Percentiles rank a stretch among this genome's conserved stretches.
These are phyloP conservation scores for Ceratocystis smalleyi DNA, from an alignment of 2,329 filamentous ascomycete genomes.

Conservation along the genomic window DNA sequence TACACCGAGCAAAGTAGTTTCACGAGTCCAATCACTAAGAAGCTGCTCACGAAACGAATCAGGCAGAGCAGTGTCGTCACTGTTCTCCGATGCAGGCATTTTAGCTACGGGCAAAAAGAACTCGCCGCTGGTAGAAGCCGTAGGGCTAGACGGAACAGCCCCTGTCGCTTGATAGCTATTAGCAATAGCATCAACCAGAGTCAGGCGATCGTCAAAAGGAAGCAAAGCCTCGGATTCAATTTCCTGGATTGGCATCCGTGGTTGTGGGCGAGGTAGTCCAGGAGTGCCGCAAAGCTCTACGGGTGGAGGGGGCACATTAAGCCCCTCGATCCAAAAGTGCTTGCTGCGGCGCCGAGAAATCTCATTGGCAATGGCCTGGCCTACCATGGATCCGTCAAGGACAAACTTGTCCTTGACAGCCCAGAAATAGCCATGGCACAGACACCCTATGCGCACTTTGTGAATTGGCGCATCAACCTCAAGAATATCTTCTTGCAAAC, in stretches of 20 bases:
- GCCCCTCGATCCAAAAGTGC: conserved; percentile 61
- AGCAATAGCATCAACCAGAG: conserved; percentile 60
- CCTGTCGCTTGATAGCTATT: conserved; percentile 50
- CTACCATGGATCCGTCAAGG: conserved; percentile 54
- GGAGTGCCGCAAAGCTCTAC: conserved; percentile 46
- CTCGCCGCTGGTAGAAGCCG: conserved; percentile 48
- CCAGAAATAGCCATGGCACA: conserved; percentile 86
- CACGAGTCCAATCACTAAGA: conserved; percentile 64
- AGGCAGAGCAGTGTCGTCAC: conserved; percentile 42
- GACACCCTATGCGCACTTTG: conserved; percentile 65
- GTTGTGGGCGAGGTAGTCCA: conserved; percentile 30
- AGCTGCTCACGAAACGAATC: conserved; percentile 56
- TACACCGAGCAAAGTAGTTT: conserved; percentile 51
- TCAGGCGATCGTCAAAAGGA: conserved; percentile 58
- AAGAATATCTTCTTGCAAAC: conserved; percentile 70
- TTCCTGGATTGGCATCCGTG: conserved; percentile 34
- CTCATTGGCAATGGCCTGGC: conserved; percentile 58
- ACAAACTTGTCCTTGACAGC: conserved; percentile 61
- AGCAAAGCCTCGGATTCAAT: conserved; percentile 49
- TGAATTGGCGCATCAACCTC: conserved; percentile 48
- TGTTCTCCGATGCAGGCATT: conserved; percentile 19
- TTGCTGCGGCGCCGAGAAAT: conserved; percentile 58
- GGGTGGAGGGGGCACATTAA: conserved; percentile 53
- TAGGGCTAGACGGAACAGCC: conserved; percentile 55
- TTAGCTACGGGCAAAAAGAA: conserved; percentile 4